Conservation (phyloP, 2,329 filamentous ascomycete species). For the Colletotrichum tropicale region DNA sequence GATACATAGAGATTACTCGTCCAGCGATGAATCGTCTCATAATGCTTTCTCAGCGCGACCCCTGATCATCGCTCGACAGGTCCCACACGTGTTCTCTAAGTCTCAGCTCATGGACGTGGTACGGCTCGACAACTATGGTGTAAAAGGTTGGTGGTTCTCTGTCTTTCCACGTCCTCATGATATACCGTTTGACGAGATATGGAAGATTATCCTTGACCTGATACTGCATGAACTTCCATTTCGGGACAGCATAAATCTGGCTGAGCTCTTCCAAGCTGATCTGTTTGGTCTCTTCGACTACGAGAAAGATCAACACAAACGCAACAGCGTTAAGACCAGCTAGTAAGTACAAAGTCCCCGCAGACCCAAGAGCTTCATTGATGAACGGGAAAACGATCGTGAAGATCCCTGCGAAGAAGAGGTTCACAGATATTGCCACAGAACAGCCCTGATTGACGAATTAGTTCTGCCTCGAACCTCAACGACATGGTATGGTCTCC, state of each 20-base stretch:
- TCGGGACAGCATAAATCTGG: constrained; percentile 39
- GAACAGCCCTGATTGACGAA: not conserved
- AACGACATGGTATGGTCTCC: not conserved
- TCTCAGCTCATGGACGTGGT: not conserved
- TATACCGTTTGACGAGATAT: not conserved
- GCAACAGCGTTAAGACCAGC: constrained; percentile 47
- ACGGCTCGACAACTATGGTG: not conserved
- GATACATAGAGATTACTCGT: too few relatives aligned
- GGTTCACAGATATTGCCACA: not conserved
- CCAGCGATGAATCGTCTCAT: not conserved
- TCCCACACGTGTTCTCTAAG: not conserved
- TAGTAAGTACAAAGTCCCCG: not conserved
- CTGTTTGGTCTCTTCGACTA: constrained; percentile 46
- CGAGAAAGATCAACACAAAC: constrained; percentile 46
- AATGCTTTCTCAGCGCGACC: not conserved
- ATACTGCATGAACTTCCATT: constrained; percentile 35
- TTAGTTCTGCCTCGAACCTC: not conserved
- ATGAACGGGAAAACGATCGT: not conserved
- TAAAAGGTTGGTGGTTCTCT: not conserved
- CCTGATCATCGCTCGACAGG: not conserved
- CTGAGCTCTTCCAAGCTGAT: constrained; percentile 43
- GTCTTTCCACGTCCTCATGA: not conserved
- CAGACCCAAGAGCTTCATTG: not conserved
- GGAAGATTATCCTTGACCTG: not conserved
- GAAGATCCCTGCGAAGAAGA: not conserved